These are phyloP conservation scores for Capsella bursapastoris DNA, from an alignment of 345 rosid genomes.

Conservation along the genomic window DNA sequence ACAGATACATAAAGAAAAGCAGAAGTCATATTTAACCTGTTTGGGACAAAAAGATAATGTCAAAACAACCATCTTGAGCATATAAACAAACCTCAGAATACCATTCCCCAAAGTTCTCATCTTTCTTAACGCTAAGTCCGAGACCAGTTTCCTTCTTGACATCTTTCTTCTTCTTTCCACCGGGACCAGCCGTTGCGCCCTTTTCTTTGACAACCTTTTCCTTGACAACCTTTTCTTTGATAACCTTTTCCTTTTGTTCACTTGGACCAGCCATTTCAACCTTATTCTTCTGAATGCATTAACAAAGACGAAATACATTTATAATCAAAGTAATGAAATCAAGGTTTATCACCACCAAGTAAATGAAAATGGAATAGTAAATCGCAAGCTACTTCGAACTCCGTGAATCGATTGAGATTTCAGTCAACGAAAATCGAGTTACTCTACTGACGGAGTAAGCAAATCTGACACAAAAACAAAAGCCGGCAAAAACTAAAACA, in stretches of 20 bases:
- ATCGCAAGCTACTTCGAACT: conserved; percentile 13
- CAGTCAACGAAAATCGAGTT: not conserved
- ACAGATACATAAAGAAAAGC: not conserved
- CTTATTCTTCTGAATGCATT: conserved; percentile 25
- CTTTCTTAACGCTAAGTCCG: conserved; percentile 80
- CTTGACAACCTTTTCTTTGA: conserved; percentile 9
- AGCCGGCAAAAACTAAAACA: not conserved
- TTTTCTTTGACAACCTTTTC: conserved; percentile 10
- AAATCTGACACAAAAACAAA: not conserved
- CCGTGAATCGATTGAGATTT: conserved; percentile 9
- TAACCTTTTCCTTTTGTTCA: conserved; percentile 13
- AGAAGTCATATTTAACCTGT: not conserved
- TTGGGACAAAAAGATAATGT: not conserved
- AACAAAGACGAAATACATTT: not conserved
- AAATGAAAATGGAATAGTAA: not conserved
- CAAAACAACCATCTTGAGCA: not conserved
- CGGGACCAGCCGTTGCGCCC: conserved; percentile 45
- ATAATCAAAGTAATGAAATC: not conserved
- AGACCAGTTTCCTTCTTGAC: conserved; percentile 96
- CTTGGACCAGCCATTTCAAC: conserved; percentile 37
- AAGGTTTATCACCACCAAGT: conserved; percentile 6
- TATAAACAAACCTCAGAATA: conserved; percentile 74
- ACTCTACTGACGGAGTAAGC: not conserved
- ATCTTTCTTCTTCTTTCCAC: conserved; percentile 82
- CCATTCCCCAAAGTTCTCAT: conserved; percentile 96